A percentile compares a stretch with the other conserved stretches of the same genome.
Evolutionary conservation across 2,329 filamentous ascomycete genomes (phyloP).

Genomic region (Colletotrichum tanaceti): DNA sequence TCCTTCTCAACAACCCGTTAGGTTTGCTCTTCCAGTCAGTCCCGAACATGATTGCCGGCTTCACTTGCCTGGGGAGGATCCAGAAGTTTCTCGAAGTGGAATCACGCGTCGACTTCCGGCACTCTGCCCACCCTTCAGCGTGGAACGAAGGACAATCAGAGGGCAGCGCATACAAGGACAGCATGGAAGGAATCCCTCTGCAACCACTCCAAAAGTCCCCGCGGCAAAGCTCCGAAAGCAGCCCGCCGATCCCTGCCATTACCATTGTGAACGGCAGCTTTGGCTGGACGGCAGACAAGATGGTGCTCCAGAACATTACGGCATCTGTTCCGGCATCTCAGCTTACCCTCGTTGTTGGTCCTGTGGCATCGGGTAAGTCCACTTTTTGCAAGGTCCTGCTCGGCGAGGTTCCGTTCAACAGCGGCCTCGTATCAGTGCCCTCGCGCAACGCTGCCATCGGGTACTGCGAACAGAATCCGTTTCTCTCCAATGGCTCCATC

Average conservation of each 20-base stretch:
- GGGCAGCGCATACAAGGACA: slow-evolving; percentile 27
- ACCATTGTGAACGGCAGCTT: slow-evolving; percentile 45
- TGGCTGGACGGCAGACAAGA: slow-evolving; percentile 48
- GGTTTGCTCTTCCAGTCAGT: slow-evolving; percentile 49
- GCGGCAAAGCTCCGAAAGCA: background rate
- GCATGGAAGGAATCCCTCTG: slow-evolving; percentile 20
- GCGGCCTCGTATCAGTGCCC: slow-evolving; percentile 38
- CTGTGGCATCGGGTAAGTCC: slow-evolving; percentile 56
- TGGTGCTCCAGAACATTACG: slow-evolving; percentile 48
- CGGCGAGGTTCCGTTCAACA: slow-evolving; percentile 45
- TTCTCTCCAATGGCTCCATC: slow-evolving; percentile 43
- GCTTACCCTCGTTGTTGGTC: slow-evolving; percentile 55
- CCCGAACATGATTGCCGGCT: slow-evolving; percentile 47
- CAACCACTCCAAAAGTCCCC: background rate
- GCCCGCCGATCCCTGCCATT: slow-evolving; percentile 2
- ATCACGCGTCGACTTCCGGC: slow-evolving; percentile 45
- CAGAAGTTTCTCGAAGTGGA: slow-evolving; percentile 52
- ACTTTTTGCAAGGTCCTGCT: slow-evolving; percentile 54
- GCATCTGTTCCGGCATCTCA: slow-evolving; percentile 47
- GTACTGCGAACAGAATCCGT: slow-evolving; percentile 50
- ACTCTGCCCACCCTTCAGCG: slow-evolving; percentile 15
- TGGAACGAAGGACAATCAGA: slow-evolving; percentile 33
- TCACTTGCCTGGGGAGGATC: slow-evolving; percentile 51
- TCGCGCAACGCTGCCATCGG: slow-evolving; percentile 43
- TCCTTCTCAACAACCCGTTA: slow-evolving; percentile 50